Conservation (phyloP, 1,284 basidiomycete species). For the Ustilago lituana region DNA sequence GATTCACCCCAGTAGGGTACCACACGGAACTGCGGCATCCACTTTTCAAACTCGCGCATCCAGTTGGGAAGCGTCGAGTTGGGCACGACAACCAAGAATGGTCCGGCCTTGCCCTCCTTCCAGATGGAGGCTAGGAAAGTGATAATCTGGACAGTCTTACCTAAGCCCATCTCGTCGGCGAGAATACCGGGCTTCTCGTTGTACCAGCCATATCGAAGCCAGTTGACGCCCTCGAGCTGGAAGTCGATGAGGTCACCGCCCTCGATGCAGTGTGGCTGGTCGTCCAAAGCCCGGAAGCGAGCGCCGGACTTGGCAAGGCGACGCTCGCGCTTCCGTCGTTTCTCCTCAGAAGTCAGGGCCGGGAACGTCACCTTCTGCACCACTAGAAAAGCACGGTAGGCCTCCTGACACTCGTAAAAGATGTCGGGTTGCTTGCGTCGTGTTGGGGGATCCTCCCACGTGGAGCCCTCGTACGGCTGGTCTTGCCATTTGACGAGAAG, state of each 20-base stretch:
- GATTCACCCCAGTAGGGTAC: constrained; percentile 78
- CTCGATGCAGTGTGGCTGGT: constrained; percentile 69
- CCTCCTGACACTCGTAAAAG: constrained; percentile 75
- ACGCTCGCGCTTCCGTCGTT: constrained; percentile 52
- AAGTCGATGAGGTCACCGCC: constrained; percentile 68
- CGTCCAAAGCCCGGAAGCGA: constrained; percentile 64
- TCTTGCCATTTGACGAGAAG: constrained; percentile 82
- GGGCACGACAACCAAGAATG: constrained; percentile 88
- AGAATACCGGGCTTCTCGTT: constrained; percentile 86
- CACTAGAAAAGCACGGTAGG: constrained; percentile 75
- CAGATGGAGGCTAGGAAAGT: constrained; percentile 82
- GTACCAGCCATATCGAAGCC: constrained; percentile 73
- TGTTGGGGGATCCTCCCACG: constrained; percentile 85
- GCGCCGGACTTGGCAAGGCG: constrained; percentile 29
- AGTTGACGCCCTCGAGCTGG: constrained; percentile 89
- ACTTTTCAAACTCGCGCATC: constrained; percentile 84
- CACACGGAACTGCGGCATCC: constrained; percentile 79
- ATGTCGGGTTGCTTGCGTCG: constrained; percentile 71
- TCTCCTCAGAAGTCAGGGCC: constrained; percentile 66
- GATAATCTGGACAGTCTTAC: constrained; percentile 91
- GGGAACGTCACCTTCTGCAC: constrained; percentile 76
- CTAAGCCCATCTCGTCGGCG: constrained; percentile 94
- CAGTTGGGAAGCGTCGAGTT: constrained; percentile 91
- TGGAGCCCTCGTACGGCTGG: constrained; percentile 87
- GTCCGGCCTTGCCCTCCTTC: constrained; percentile 72